A percentile compares a stretch with the other conserved stretches of the same genome.
phyloP scores from a whole-genome alignment of 176 grass and related monocot genomes.

The Canna indica region DNA sequence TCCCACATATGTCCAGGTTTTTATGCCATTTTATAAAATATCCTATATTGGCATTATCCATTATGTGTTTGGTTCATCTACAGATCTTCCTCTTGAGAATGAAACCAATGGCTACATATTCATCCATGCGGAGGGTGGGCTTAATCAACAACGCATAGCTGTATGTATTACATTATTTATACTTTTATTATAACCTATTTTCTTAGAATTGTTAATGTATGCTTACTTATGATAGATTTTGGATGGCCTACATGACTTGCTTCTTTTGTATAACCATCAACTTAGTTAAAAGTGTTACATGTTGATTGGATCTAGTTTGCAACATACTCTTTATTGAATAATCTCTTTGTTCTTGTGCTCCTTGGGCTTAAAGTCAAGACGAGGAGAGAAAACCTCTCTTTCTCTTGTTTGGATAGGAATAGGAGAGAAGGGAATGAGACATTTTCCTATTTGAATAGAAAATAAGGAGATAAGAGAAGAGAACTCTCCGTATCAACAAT shows the following conservation, averaged over 20 bases:
- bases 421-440: no score
- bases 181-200: slow-evolving; percentile 1
- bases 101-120: slow-evolving; percentile 90
- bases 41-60: background rate
- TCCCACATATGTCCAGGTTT: background rate
- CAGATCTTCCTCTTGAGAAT: slow-evolving; percentile 72
- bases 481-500: no score
- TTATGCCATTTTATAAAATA: background rate
- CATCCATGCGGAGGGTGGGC: slow-evolving; percentile 92
- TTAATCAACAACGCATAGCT: slow-evolving; percentile 96
- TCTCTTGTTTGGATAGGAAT: no score
- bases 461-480: no score
- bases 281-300: background rate
- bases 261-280: background rate
- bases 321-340: no score
- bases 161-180: slow-evolving; percentile 38
- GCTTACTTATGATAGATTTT: background rate
- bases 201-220: background rate
- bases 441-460: no score
- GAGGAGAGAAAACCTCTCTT: no score
- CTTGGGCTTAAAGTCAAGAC: no score
- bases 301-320: background rate
- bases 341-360: no score
- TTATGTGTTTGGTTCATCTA: slow-evolving; percentile 7
- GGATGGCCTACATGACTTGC: background rate